These are phyloP conservation scores for Oenanthe sinensis DNA, from an alignment of 129 eudicot species.

Conservation along the genomic window DNA sequence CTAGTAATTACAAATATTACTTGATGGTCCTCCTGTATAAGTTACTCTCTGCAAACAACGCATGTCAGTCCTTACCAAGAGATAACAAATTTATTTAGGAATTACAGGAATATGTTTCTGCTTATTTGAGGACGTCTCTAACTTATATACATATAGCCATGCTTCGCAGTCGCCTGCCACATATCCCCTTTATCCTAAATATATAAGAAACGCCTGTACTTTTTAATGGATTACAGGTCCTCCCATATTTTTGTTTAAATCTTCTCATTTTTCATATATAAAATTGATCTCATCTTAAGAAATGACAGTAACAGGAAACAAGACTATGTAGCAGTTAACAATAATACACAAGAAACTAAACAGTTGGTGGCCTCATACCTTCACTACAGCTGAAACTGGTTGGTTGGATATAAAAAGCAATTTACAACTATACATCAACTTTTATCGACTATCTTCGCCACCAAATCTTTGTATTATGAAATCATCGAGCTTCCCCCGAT, in stretches of 20 bases:
- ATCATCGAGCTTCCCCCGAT: slow-evolving; percentile 80
- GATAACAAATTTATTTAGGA: neutral
- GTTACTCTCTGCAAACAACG: neutral
- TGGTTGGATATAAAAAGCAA: slow-evolving; percentile 13
- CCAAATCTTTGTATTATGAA: slow-evolving; percentile 50
- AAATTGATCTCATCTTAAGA: neutral
- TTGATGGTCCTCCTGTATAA: neutral
- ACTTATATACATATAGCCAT: neutral
- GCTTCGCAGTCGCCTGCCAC: neutral
- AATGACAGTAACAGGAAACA: neutral
- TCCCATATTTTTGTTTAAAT: neutral
- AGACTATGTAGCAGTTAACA: neutral
- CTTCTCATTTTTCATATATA: neutral
- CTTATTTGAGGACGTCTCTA: neutral
- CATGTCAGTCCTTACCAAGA: neutral
- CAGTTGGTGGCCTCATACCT: slow-evolving; percentile 7
- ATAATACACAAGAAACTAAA: neutral
- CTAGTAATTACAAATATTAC: neutral
- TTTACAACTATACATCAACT: slow-evolving; percentile 26
- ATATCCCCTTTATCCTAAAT: neutral
- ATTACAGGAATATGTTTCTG: neutral
- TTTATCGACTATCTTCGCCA: slow-evolving; percentile 36
- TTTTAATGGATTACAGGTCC: neutral
- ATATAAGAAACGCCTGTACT: neutral
- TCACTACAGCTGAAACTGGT: slow-evolving; percentile 3